Percentiles rank a stretch among this genome's conserved stretches.
Conservation (phyloP, 176 grass and related monocot species). For the Phoenix dactylifera region DNA sequence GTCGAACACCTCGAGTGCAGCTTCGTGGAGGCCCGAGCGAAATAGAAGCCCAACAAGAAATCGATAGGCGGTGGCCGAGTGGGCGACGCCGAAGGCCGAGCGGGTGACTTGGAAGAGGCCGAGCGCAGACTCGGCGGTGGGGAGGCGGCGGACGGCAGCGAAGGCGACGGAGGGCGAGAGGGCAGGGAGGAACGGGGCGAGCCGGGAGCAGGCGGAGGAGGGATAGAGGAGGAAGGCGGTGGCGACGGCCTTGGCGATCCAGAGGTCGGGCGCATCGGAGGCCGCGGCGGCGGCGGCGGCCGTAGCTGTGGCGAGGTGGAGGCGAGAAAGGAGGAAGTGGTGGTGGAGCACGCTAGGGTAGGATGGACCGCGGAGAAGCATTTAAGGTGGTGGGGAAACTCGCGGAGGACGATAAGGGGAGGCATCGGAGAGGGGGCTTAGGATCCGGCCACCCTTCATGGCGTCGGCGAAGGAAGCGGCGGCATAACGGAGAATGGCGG, state of each 20-base stretch:
- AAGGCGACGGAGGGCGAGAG: constrained; percentile 15
- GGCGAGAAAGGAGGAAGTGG: constrained; percentile 21
- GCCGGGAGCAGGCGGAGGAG: neutral
- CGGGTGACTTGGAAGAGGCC: constrained; percentile 19
- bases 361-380: constrained; percentile 3
- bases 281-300: neutral
- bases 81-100: constrained; percentile 24
- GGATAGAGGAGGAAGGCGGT: constrained; percentile 16
- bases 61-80: constrained; percentile 27
- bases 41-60: constrained; percentile 37
- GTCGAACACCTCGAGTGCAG: constrained; percentile 71
- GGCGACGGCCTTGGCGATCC: constrained; percentile 68
- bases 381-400: constrained; percentile 1
- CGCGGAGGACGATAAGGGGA: no score
- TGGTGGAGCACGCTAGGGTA: constrained; percentile 8
- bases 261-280: constrained; percentile 34
- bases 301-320: neutral
- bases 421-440: no score
- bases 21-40: constrained; percentile 28
- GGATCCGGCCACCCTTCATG: neutral
- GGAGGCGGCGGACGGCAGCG: constrained; percentile 27
- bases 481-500: no score
- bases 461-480: no score
- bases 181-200: constrained; percentile 7
- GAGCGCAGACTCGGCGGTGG: constrained; percentile 8